A percentile compares a stretch with the other conserved stretches of the same genome.
These are phyloP conservation scores for Teratosphaeria gauchensis DNA, from an alignment of 2,329 filamentous ascomycete genomes.

Conservation along the genomic window DNA sequence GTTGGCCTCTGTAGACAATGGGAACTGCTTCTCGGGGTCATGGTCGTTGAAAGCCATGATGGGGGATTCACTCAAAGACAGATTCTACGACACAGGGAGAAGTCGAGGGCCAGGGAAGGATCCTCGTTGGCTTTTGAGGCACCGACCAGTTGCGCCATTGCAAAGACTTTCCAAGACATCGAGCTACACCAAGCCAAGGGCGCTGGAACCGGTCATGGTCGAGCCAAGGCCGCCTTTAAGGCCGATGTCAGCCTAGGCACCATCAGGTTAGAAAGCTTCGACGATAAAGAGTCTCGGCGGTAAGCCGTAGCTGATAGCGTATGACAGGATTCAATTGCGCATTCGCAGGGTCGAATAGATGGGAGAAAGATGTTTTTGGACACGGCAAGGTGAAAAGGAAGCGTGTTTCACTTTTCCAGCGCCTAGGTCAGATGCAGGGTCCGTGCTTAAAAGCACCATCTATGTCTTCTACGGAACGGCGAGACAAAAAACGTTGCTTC, in stretches of 20 bases:
- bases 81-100: not conserved
- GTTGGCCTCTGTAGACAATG: not conserved
- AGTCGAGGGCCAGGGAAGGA: not conserved
- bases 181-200: not conserved
- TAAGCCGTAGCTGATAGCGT: not conserved
- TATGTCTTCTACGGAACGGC: no score
- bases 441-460: no score
- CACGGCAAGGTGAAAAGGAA: no score
- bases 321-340: not conserved
- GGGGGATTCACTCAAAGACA: not conserved
- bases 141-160: not conserved
- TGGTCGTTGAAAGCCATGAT: not conserved
- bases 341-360: not conserved
- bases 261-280: not conserved
- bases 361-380: not conserved
- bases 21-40: slow-evolving; percentile 6
- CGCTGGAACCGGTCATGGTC: not conserved
- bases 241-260: not conserved
- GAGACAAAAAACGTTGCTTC: no score
- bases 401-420: no score
- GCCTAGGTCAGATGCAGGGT: no score
- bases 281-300: not conserved
- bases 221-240: not conserved
- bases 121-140: not conserved
- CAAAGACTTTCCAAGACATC: not conserved